These are phyloP conservation scores for Massariosphaeria phaeospora DNA, from an alignment of 495 filamentous ascomycete genomes.

Conservation along the genomic window DNA sequence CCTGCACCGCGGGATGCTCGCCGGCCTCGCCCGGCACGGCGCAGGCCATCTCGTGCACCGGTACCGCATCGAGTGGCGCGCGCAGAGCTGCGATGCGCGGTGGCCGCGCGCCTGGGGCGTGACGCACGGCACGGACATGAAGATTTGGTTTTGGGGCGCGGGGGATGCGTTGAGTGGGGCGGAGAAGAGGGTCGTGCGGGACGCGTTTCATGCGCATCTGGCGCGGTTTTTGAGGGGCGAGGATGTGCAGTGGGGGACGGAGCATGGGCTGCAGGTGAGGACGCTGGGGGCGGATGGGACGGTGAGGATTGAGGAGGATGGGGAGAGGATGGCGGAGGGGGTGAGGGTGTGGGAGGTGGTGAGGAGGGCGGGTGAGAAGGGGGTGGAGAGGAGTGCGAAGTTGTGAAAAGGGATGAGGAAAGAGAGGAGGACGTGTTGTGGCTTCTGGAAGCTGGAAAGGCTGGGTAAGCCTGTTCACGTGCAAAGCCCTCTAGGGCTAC, in stretches of 20 bases:
- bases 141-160: constrained; percentile 56
- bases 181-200: constrained; percentile 46
- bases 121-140: constrained; percentile 53
- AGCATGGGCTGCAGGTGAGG: constrained; percentile 43
- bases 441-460: no score
- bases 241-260: constrained; percentile 43
- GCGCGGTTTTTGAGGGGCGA: constrained; percentile 45
- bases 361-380: constrained; percentile 27
- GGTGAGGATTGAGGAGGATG: constrained; percentile 47
- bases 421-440: no score
- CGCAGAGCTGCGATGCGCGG: constrained; percentile 42
- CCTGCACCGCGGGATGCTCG: constrained; percentile 38
- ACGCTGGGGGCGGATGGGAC: constrained; percentile 45
- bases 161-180: constrained; percentile 39
- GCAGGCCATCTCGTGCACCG: constrained; percentile 41
- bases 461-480: no score
- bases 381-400: constrained; percentile 13
- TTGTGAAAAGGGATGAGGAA: no score
- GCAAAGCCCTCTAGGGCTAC: no score
- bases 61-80: constrained; percentile 50
- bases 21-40: constrained; percentile 32
- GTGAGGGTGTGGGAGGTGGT: constrained; percentile 47
- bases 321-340: constrained; percentile 45
- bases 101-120: constrained; percentile 52
- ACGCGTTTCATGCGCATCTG: constrained; percentile 44